Evolutionary conservation across 768 basidiomycete genomes (phyloP), one percentile per base, ranked within the genome.

Genomic region (Daedaleopsis nitida): DNA sequence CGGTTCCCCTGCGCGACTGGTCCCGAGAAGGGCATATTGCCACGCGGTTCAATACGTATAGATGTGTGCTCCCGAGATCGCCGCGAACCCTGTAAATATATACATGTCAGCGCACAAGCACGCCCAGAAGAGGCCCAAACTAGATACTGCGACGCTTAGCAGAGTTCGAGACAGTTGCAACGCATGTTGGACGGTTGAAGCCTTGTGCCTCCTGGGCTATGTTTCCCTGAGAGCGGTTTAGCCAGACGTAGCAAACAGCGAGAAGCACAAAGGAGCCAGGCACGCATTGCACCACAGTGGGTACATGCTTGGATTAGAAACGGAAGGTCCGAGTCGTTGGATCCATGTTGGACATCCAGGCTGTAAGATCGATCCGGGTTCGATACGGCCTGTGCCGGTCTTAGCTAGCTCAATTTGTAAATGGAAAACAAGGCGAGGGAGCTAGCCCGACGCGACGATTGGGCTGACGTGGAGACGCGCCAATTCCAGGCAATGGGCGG

Each of bases 61-160:
- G n/a, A n/a, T 50, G 17, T 34, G 32, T 50, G 55, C 50, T 14
- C 60, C 60, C 55, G 60, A 62, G 60, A 62, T 52, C 34, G 21
- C 60, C 60, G 60, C 35, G 53, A 27, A 9, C 43, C 42, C 27
- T 32, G 27, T 7, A 32, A 32, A 7, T 32, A 32, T 32, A 32
- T 51, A 27, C 17, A 55, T 50, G n/a, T n/a, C 39, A 52, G 49
- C 34, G 32, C 51, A 39, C 37, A 23, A 9, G 48, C 57, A 62
- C 45, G 23, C 55, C 60, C 23, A 52, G 42, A 52, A 14, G 27
- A 50, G 55, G 37, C 47, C 21, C 23, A 17, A 21, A 12, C n/a
- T 34, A 27, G 21, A 62, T 50, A 44, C 55, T 43, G 55, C 55
- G 55, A 52, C 17, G 21, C 44, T 34, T 45, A 52, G 34, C 17